Percentiles rank a stretch among this genome's conserved stretches.
These are phyloP conservation scores for Candida cerambycidarum DNA, from an alignment of 805 yeast species.

Conservation along the genomic window DNA sequence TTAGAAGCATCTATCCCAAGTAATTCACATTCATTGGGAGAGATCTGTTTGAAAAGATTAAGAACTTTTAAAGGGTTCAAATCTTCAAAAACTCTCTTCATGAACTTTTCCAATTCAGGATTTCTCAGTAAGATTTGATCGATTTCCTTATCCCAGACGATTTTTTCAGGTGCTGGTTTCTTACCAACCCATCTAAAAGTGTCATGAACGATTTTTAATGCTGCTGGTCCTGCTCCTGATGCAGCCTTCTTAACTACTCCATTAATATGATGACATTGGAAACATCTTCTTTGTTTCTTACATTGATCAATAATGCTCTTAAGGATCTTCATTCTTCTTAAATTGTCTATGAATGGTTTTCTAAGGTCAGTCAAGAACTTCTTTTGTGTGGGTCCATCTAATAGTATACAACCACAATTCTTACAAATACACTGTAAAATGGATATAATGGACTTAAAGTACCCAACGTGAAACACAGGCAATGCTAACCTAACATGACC, in stretches of 20 bases:
- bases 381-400: constrained; percentile 71
- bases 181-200: constrained; percentile 95
- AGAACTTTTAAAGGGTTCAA: constrained; percentile 88
- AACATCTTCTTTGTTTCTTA: constrained; percentile 90
- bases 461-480: constrained; percentile 97
- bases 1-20: constrained; percentile 85
- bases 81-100: constrained; percentile 87
- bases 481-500: constrained; percentile 91
- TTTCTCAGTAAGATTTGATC: constrained; percentile 68
- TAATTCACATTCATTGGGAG: constrained; percentile 87
- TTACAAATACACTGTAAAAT: constrained; percentile 91
- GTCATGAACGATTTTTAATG: constrained; percentile 92
- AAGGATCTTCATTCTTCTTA: constrained; percentile 86
- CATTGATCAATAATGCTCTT: constrained; percentile 88
- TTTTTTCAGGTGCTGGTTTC: constrained; percentile 79
- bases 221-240: constrained; percentile 87
- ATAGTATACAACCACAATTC: constrained; percentile 73
- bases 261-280: constrained; percentile 81
- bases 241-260: constrained; percentile 98
- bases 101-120: constrained; percentile 87
- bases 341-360: constrained; percentile 84
- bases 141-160: constrained; percentile 84
- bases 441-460: constrained; percentile 85
- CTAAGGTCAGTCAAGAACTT: constrained; percentile 75
- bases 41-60: constrained; percentile 80